Conservation (phyloP, 805 yeast genomes). For the Starmerella sirachaensis region DNA sequence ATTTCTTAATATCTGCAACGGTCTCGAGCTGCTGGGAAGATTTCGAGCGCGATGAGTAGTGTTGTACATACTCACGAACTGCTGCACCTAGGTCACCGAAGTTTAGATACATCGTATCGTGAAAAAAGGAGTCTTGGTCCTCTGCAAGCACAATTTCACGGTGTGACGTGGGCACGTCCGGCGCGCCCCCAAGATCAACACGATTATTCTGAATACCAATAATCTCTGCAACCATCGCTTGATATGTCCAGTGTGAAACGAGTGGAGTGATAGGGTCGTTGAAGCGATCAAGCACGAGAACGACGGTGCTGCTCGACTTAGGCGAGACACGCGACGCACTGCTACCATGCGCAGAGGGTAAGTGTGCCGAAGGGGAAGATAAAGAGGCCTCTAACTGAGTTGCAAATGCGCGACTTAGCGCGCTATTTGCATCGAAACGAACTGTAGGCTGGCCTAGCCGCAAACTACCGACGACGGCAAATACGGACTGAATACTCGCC, state of each 20-base stretch:
- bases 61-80: slow-evolving; percentile 71
- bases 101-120: slow-evolving; percentile 72
- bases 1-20: slow-evolving; percentile 78
- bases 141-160: slow-evolving; percentile 52
- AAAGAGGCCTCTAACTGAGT: slow-evolving; percentile 50
- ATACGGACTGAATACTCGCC: slow-evolving; percentile 34
- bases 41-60: slow-evolving; percentile 70
- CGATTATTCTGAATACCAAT: slow-evolving; percentile 73
- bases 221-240: slow-evolving; percentile 91
- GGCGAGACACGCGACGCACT: too few species aligned
- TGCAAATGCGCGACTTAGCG: slow-evolving; percentile 54
- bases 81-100: slow-evolving; percentile 91
- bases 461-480: slow-evolving; percentile 55
- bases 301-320: slow-evolving; percentile 24
- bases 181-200: slow-evolving; percentile 49
- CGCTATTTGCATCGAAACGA: slow-evolving; percentile 61
- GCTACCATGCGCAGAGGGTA: slow-evolving; percentile 8
- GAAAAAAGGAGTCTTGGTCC: slow-evolving; percentile 64
- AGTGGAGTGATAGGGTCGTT: slow-evolving; percentile 91
- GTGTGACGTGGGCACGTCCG: slow-evolving; percentile 47
- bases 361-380: slow-evolving; percentile 53
- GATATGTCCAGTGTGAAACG: slow-evolving; percentile 93
- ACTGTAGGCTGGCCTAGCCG: slow-evolving; percentile 61
- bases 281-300: slow-evolving; percentile 68
- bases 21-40: slow-evolving; percentile 60